Base-by-base conservation (phyloP, 768 basidiomycete genomes). In the Boletus insuetus region DNA sequence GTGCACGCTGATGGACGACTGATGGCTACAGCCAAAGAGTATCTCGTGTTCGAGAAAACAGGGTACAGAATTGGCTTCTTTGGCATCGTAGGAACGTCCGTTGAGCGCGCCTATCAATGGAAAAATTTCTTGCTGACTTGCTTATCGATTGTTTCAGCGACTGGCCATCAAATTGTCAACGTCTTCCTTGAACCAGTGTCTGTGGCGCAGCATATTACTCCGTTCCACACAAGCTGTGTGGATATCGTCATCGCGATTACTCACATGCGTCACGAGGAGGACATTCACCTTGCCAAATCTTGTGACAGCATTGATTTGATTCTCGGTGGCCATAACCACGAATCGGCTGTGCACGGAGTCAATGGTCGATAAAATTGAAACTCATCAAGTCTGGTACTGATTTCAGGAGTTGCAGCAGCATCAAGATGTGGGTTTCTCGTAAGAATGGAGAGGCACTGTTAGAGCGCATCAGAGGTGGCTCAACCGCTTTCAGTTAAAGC, bases 181-280 rank as follows among this genome's bases (percentile, higher is more conserved):
- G 29, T 44, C 51, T 61, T 43, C 46, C 29, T 50, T n/a, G 46
- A 55, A 42, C 56, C 51, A 37, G 54, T 58, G 20, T 50, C 54
- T n/a, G 61, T 53, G 49, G 55, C 58, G 20, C 41, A 24, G 1
- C 44, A 53, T 3, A 20, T 58, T 34, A 44, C 60, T 49, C 38
- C 59, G 56, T 20, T 42, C 42, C 41, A 14, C 46, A 12, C 43
- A 41, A 3, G 43, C 16, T 7, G 44, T 7, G 44, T 49, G 10
- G 54, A 60, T 41, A 32, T 56, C 11, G 40, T 51, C 20, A 57
- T 56, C 24, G 39, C 38, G 24, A 50, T 61, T 16, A 64, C 49
- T 22, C 54, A 60, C 41, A 64, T 58, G 46, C 48, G 42, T 48
- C 47, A 55, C 22, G 56, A 61, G 50, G 53, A 58, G 22, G 46